Evolutionary conservation across 2,329 filamentous ascomycete species (phyloP).

Genomic region (Chlorencoelia australis): DNA sequence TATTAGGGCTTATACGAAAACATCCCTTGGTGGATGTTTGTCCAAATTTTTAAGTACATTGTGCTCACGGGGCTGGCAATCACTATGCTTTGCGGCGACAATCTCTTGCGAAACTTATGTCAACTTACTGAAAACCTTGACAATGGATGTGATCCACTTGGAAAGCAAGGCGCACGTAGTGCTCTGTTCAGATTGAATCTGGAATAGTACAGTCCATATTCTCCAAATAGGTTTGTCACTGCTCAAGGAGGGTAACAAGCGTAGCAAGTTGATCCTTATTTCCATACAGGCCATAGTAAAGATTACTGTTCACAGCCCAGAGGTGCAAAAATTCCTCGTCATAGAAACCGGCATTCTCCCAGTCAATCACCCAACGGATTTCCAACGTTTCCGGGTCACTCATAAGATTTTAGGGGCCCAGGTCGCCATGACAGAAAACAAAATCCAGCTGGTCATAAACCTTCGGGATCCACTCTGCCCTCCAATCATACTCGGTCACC

Average conservation of each 20-base stretch:
- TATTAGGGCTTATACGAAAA: conserved; percentile 14
- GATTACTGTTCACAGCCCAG: background rate
- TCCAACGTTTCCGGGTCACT: background rate
- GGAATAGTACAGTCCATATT: background rate
- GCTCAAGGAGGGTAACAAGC: background rate
- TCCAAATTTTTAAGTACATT: conserved; percentile 14
- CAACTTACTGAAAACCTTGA: conserved; percentile 6
- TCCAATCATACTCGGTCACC: background rate
- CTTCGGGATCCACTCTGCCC: background rate
- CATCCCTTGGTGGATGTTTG: conserved; percentile 11
- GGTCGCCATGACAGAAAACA: background rate
- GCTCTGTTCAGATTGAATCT: conserved; percentile 34
- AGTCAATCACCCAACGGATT: background rate
- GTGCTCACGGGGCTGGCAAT: conserved; percentile 7
- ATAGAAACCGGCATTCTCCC: background rate
- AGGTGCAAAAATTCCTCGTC: background rate
- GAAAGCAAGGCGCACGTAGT: conserved; percentile 27
- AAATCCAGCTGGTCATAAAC: background rate
- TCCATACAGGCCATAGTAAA: background rate
- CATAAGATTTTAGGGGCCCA: background rate
- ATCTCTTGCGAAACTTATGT: conserved; percentile 11
- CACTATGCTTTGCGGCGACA: too few species aligned
- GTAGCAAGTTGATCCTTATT: background rate
- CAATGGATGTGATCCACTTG: conserved; percentile 15
- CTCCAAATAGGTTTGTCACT: background rate